Evolutionary conservation across 1,139 yeast species (phyloP), one percentile per base, ranked within the genome.

Genomic region (Candida gigantensis): DNA sequence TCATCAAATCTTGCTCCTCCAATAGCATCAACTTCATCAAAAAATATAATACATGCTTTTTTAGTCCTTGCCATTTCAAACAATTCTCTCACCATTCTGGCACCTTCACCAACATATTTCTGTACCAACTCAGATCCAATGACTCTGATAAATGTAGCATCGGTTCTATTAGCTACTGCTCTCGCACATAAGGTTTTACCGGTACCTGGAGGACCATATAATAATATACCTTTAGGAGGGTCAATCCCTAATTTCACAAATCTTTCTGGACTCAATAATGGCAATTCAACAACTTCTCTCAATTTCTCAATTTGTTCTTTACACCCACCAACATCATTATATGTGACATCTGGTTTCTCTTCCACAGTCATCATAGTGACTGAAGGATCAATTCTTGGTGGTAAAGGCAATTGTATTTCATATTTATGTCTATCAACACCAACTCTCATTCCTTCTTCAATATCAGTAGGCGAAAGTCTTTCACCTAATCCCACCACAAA

Each of bases 341-440:
- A 84, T 9, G 94, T 84, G 24, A 84, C 92, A 63, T 84, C 94
- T 12, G 98, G 98, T 63, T 92, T 92, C 61, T 92, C 98, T 62
- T 92, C 98, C 36, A 92, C 98, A 1, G 97, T 90, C 98, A 92
- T 92, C 98, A 92, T 92, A n/a, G 98, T 92, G 37, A 92, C 98
- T 12, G 90, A 79, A 8, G 98, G 97, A 62, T 92, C 98, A 58
- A 92, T 92, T 58, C 96, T 75, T 36, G 99, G 98, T 15, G 98
- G 98, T 49, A 94, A 73, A 17, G 99, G 98, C 53, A 92, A 75
- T 72, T 89, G 96, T 57, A 92, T 92, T 62, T 90, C 96, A 65
- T 94, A 92, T 64, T 92, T 92, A 56, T 87, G 89, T 63, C 98
- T 81, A 62, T 92, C 98, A 43, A 92, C 98, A 55, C 98, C 99